Evolutionary conservation across 2,329 filamentous ascomycete species (phyloP).

Genomic region (Nemania sp.): DNA sequence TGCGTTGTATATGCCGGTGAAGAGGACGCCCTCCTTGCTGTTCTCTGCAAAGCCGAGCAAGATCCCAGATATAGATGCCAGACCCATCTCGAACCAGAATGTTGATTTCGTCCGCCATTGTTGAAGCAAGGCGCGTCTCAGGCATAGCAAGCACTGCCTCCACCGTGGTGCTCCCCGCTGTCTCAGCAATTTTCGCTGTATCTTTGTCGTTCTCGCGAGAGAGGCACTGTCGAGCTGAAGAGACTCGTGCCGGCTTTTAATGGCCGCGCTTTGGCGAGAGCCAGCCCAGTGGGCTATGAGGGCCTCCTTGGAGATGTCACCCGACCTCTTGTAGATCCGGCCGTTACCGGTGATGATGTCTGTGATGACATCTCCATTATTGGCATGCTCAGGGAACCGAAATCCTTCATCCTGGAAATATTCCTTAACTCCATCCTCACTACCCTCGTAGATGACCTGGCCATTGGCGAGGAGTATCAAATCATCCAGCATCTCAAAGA

Average conservation of each 20-base stretch:
- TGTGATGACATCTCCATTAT: conserved; percentile 62
- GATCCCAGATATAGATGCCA: conserved; percentile 56
- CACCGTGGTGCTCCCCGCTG: conserved; percentile 53
- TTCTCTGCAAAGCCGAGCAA: conserved; percentile 59
- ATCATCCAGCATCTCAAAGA: conserved; percentile 61
- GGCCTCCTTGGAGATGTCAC: conserved; percentile 52
- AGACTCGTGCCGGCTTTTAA: conserved; percentile 34
- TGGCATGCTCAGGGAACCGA: conserved; percentile 53
- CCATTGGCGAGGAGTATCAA: conserved; percentile 60
- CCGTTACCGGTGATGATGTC: conserved; percentile 65
- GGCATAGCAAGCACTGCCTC: conserved; percentile 58
- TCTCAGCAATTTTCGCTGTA: conserved; percentile 51
- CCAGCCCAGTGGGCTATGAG: conserved; percentile 55
- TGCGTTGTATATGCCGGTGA: conserved; percentile 55
- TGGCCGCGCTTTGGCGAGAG: conserved; percentile 36
- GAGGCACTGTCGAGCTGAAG: conserved; percentile 42
- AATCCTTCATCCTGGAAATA: conserved; percentile 61
- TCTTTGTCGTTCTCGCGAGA: conserved; percentile 43
- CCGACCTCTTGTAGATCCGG: conserved; percentile 51
- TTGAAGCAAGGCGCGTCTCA: conserved; percentile 58
- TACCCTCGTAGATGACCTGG: conserved; percentile 58
- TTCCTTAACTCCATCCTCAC: conserved; percentile 46
- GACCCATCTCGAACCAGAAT: conserved; percentile 59
- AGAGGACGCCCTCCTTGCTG: conserved; percentile 55
- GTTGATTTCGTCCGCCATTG: conserved; percentile 57